Evolutionary conservation across 306 rosid genomes (phyloP), one percentile per base, ranked within the genome.

Genomic region (Ammopiptanthus mongolicus): DNA sequence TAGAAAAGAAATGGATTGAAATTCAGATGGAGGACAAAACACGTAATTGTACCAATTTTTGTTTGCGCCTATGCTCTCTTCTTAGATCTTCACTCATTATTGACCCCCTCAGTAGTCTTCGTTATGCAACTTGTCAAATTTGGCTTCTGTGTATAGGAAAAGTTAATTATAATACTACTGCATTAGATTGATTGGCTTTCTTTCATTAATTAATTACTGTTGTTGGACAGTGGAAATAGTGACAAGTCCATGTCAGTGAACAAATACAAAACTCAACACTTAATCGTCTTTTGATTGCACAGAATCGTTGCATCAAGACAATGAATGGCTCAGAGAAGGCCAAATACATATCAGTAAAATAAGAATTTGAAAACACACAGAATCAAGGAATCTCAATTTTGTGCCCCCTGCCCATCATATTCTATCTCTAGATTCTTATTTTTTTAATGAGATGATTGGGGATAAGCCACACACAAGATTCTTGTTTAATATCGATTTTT

Each of bases 341-440:
- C 84, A 86, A 68, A 77, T 33, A 8, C 19, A 37, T 12, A 57
- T 25, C 9, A 69, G 23, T 71, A 82, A 77, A 55, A 67, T 71
- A 73, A 46, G 57, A 50, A 34, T 73, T 65, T 23, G 60, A 75
- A 78, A 69, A 67, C 18, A 67, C 76, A 86, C 75, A 75, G 81
- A 70, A 75, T 75, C 87, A 65, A 68, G 77, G 88, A 85, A 88
- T 88, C 91, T 55, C 64, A 76, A 78, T 67, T 73, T 84, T 67
- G 69, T 80, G 85, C 33, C 85, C 53, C 65, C 39, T 68, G 34
- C 82, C 25, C 62, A 29, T 71, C 41, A 39, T 48, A 17, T 64
- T 46, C 67, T 21, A 23, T 75, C 23, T 12, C 29, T 51, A 28
- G 10, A n/a, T 74, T 41, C n/a, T 39, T 4, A 28, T 2, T 39